These are phyloP conservation scores for Aphanoascus verrucosus DNA, from an alignment of 2,329 filamentous ascomycete species.

Conservation along the genomic window DNA sequence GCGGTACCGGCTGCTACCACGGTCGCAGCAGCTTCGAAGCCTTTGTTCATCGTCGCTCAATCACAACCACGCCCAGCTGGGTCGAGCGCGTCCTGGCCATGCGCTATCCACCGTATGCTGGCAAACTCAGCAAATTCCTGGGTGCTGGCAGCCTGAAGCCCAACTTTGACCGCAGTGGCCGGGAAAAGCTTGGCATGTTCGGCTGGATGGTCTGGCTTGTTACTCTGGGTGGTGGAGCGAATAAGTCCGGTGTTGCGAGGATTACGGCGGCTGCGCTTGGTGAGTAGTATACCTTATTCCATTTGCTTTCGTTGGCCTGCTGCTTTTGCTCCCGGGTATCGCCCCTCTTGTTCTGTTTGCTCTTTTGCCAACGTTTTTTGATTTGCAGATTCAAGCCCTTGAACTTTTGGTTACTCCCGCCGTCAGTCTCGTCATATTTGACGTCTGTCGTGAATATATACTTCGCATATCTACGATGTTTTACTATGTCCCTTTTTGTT, in stretches of 20 bases:
- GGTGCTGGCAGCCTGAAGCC: slow-evolving; percentile 44
- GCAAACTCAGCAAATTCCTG: slow-evolving; percentile 45
- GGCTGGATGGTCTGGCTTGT: slow-evolving; percentile 33
- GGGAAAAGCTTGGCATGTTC: slow-evolving; percentile 25
- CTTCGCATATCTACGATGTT: neutral
- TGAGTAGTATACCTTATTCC: slow-evolving; percentile 30
- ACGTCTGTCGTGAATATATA: neutral
- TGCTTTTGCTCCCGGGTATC: neutral
- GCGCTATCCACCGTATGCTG: slow-evolving; percentile 51
- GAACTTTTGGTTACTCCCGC: neutral
- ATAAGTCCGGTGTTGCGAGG: slow-evolving; percentile 28
- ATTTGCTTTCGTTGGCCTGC: slow-evolving; percentile 10
- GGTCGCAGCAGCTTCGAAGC: slow-evolving; percentile 58
- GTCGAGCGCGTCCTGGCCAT: slow-evolving; percentile 47
- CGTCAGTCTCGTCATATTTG: neutral
- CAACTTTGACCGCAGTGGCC: slow-evolving; percentile 51
- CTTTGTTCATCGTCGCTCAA: slow-evolving; percentile 50
- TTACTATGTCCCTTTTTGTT: too few relatives aligned
- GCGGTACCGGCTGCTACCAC: slow-evolving; percentile 65
- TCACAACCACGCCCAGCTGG: slow-evolving; percentile 52
- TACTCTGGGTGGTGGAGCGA: slow-evolving; percentile 33
- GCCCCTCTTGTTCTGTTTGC: slow-evolving; percentile 1
- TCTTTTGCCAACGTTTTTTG: slow-evolving; percentile 1
- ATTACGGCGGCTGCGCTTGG: slow-evolving; percentile 29
- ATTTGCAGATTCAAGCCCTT: neutral